phyloP scores from a whole-genome alignment of 371 early-diverging fungal genomes.

The Mortierella sp. region DNA sequence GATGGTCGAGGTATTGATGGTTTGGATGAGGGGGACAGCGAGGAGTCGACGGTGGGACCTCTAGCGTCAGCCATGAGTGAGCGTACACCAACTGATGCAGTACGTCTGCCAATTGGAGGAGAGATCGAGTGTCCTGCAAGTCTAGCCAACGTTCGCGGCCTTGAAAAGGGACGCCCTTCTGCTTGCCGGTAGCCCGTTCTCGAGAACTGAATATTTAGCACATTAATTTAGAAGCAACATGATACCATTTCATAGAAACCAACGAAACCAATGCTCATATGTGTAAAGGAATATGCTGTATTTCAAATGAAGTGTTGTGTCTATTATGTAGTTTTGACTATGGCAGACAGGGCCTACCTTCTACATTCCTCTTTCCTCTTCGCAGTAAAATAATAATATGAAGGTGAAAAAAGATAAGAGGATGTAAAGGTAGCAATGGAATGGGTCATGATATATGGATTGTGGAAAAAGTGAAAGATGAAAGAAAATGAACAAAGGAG shows the following conservation, averaged over 20 bases:
- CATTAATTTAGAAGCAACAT: no score
- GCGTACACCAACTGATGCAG: neutral
- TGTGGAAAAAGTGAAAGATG: neutral
- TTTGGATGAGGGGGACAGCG: neutral
- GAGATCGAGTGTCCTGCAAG: no score
- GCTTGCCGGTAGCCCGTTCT: no score
- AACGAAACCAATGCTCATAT: no score
- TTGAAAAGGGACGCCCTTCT: no score
- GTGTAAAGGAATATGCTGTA: neutral
- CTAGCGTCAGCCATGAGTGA: neutral
- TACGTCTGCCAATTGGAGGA: neutral
- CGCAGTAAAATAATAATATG: neutral
- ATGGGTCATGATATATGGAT: neutral
- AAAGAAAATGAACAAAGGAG: neutral
- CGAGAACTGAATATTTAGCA: no score
- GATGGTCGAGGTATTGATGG: neutral
- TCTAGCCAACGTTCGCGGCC: no score
- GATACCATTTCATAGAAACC: no score
- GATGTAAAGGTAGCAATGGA: constrained; percentile 1
- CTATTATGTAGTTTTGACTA: neutral
- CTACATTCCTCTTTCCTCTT: neutral
- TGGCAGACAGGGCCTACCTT: constrained; percentile 1
- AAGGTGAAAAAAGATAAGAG: neutral
- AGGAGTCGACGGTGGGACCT: neutral
- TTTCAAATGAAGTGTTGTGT: neutral